A percentile compares a stretch with the other conserved stretches of the same genome.
phyloP scores from a whole-genome alignment of 805 yeast species.

The Candida nanaspora region DNA sequence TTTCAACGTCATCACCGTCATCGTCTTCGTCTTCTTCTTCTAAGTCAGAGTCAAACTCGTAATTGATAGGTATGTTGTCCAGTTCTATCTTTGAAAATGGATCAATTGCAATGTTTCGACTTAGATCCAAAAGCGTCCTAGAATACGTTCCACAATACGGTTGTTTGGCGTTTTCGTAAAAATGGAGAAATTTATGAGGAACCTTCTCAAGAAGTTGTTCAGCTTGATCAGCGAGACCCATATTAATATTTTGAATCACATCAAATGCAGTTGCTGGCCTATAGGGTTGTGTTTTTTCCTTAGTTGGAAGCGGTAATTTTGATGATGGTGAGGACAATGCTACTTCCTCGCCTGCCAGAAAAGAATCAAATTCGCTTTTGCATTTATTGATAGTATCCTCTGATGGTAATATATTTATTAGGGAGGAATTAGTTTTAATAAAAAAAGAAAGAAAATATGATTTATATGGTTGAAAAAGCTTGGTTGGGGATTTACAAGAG shows the following conservation, averaged over 20 bases:
- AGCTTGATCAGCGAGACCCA: conserved; percentile 25
- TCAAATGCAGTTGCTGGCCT: conserved; percentile 17
- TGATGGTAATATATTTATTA: conserved; percentile 4
- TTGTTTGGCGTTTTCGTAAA: conserved; percentile 33
- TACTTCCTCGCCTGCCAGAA: conserved; percentile 3
- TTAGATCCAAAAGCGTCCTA: conserved; percentile 10
- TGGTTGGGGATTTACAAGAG: neutral
- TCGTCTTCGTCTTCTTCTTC: conserved; percentile 42
- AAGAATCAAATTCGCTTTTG: conserved; percentile 6
- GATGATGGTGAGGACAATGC: neutral
- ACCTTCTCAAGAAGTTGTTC: conserved; percentile 27
- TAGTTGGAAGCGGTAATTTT: too few relatives aligned
- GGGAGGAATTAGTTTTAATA: conserved; percentile 16
- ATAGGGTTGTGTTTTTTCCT: conserved; percentile 2
- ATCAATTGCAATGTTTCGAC: conserved; percentile 21
- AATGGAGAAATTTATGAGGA: conserved; percentile 26
- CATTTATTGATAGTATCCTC: neutral
- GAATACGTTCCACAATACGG: conserved; percentile 29
- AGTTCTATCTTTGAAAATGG: conserved; percentile 16
- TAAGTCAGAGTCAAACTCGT: conserved; percentile 29
- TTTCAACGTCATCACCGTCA: conserved; percentile 47
- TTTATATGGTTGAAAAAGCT: neutral
- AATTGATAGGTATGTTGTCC: conserved; percentile 23
- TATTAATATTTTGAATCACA: conserved; percentile 24
- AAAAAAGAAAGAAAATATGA: conserved; percentile 23